phyloP scores from a whole-genome alignment of 2,329 filamentous ascomycete species.

The Claviceps sp. region DNA sequence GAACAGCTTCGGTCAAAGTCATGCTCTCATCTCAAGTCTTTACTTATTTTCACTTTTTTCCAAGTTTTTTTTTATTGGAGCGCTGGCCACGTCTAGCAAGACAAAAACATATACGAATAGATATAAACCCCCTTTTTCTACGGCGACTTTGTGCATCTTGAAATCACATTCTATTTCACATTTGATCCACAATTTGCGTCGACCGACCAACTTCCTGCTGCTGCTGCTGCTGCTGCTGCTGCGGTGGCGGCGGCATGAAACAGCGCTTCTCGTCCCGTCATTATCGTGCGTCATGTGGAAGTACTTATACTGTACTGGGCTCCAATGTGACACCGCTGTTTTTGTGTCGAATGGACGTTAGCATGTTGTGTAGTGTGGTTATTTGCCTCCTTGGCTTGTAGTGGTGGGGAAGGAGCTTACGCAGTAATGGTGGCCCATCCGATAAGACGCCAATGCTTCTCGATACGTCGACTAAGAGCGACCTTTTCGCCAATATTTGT shows the following conservation, averaged over 20 bases:
- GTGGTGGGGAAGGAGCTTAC: slow-evolving; percentile 28
- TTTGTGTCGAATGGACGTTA: neutral
- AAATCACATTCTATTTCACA: neutral
- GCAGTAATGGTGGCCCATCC: slow-evolving; percentile 75
- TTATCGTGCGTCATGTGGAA: slow-evolving; percentile 1
- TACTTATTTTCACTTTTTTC: neutral
- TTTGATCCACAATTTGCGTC: neutral
- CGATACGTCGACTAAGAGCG: slow-evolving; percentile 86
- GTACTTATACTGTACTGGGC: slow-evolving; percentile 31
- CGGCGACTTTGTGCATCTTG: neutral
- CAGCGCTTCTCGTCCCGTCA: slow-evolving; percentile 4
- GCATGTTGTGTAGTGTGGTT: neutral
- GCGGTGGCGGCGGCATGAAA: neutral
- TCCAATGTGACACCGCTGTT: slow-evolving; percentile 40
- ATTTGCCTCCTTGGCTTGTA: neutral
- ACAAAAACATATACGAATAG: neutral
- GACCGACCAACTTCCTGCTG: neutral
- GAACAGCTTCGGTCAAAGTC: too few species aligned
- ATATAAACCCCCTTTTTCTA: neutral
- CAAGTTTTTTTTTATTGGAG: neutral
- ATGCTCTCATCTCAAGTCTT: too few species aligned
- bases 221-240: too few species aligned
- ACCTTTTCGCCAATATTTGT: slow-evolving; percentile 98
- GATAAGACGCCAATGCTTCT: slow-evolving; percentile 97
- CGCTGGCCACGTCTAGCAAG: slow-evolving; percentile 1